A percentile compares a stretch with the other conserved stretches of the same genome.
Conservation (phyloP, 257 asterid species). For the Solanum phureja region DNA sequence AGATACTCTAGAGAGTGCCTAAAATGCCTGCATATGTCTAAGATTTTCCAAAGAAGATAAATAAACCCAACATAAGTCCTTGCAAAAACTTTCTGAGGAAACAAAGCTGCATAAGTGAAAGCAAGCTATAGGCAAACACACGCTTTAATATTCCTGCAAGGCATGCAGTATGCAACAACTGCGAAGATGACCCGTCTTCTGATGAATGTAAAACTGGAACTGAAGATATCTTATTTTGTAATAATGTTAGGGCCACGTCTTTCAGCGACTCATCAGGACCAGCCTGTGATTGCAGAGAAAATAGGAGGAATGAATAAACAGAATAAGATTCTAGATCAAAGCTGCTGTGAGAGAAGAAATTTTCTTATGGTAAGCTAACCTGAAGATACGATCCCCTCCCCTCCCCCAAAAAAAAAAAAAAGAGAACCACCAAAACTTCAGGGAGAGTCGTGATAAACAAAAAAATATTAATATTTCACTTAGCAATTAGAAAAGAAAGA, state of each 20-base stretch:
- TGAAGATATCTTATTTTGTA: constrained; percentile 47
- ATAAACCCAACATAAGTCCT: background rate
- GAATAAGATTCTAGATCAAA: background rate
- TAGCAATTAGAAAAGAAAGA: background rate
- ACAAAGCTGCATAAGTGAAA: background rate
- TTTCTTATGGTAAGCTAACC: background rate
- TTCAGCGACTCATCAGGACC: constrained; percentile 63
- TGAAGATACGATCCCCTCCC: background rate
- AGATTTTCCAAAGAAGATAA: background rate
- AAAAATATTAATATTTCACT: background rate
- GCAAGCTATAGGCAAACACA: constrained; percentile 9
- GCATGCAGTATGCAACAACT: constrained; percentile 41
- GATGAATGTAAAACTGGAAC: constrained; percentile 43
- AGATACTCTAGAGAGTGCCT: constrained; percentile 37
- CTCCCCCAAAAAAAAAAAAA: background rate
- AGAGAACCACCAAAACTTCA: background rate
- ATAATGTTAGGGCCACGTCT: constrained; percentile 38
- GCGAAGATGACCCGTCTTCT: constrained; percentile 36
- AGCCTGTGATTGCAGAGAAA: constrained; percentile 30
- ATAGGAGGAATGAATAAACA: background rate
- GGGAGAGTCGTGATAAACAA: background rate
- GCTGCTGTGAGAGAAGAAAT: background rate
- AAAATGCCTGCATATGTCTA: constrained; percentile 53
- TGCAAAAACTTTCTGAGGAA: background rate
- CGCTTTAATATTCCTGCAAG: constrained; percentile 48